Conservation (phyloP, 148 eudicot genomes). For the Camellia sinensis region DNA sequence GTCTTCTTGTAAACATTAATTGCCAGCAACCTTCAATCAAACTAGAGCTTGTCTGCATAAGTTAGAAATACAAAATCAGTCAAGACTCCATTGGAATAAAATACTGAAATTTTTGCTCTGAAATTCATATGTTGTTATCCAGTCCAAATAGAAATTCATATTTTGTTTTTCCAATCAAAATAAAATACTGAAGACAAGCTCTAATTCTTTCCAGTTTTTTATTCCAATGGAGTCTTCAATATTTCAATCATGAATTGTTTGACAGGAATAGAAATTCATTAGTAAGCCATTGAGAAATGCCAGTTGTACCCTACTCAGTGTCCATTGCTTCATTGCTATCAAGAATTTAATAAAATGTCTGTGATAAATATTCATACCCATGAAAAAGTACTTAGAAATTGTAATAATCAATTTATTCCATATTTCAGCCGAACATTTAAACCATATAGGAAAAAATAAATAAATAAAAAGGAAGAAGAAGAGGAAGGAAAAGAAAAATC, state of each 20-base stretch:
- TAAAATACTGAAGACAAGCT: neutral
- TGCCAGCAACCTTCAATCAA: constrained; percentile 94
- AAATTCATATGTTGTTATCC: too few relatives aligned
- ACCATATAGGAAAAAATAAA: neutral
- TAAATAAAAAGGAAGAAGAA: neutral
- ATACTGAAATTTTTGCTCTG: too few relatives aligned
- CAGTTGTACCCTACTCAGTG: neutral
- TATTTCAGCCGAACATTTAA: neutral
- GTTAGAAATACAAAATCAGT: neutral
- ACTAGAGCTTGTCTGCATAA: constrained; percentile 71
- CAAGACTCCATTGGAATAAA: too few relatives aligned
- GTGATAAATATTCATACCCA: too few relatives aligned
- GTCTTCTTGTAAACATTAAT: constrained; percentile 90
- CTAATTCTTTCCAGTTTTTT: too few relatives aligned
- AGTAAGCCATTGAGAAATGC: neutral
- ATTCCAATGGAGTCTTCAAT: too few relatives aligned
- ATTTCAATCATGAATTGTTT: too few relatives aligned
- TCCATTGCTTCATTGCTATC: neutral
- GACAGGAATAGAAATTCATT: neutral
- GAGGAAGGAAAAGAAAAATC: neutral
- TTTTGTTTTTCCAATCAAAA: neutral
- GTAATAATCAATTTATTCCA: neutral
- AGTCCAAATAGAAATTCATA: neutral
- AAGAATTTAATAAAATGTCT: neutral
- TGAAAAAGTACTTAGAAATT: neutral